Percentiles rank a stretch among this genome's conserved stretches.
Conservation (phyloP, 345 rosid genomes). For the Bruguiera parviflora region DNA sequence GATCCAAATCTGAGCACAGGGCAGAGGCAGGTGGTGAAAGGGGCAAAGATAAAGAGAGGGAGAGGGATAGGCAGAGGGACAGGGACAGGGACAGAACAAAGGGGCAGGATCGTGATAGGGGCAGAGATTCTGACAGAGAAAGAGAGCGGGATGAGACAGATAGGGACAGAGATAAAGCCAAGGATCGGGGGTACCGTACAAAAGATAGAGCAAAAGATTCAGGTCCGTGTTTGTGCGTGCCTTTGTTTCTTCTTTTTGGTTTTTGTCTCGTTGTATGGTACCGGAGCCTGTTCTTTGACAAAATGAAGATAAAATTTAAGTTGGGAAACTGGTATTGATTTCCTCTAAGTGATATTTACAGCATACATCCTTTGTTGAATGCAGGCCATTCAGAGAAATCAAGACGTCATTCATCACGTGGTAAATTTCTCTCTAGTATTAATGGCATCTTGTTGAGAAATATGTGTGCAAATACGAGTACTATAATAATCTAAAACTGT, state of each 20-base stretch:
- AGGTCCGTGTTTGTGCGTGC: slow-evolving; percentile 26
- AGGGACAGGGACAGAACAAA: slow-evolving; percentile 40
- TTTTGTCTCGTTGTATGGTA: background rate
- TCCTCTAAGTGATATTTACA: background rate
- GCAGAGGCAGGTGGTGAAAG: slow-evolving; percentile 49
- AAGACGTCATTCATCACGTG: slow-evolving; percentile 73
- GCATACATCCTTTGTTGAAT: slow-evolving; percentile 1
- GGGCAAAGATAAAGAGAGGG: slow-evolving; percentile 70
- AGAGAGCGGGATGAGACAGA: slow-evolving; percentile 58
- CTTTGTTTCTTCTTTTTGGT: background rate
- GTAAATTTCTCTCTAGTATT: slow-evolving; percentile 16
- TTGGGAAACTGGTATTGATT: slow-evolving; percentile 12
- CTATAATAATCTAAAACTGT: background rate
- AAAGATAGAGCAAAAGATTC: slow-evolving; percentile 74
- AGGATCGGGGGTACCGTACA: slow-evolving; percentile 62
- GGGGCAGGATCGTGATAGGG: slow-evolving; percentile 55
- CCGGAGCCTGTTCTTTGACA: background rate
- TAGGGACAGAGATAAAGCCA: slow-evolving; percentile 61
- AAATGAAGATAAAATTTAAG: background rate
- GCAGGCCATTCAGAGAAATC: slow-evolving; percentile 58
- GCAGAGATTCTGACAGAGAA: slow-evolving; percentile 76
- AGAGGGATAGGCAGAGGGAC: slow-evolving; percentile 52
- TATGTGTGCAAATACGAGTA: no score
- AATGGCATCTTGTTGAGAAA: no score
- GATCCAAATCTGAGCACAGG: slow-evolving; percentile 51